A percentile compares a stretch with the other conserved stretches of the same genome.
These are phyloP conservation scores for Camellia japonica DNA, from an alignment of 148 eudicot genomes.

Conservation along the genomic window DNA sequence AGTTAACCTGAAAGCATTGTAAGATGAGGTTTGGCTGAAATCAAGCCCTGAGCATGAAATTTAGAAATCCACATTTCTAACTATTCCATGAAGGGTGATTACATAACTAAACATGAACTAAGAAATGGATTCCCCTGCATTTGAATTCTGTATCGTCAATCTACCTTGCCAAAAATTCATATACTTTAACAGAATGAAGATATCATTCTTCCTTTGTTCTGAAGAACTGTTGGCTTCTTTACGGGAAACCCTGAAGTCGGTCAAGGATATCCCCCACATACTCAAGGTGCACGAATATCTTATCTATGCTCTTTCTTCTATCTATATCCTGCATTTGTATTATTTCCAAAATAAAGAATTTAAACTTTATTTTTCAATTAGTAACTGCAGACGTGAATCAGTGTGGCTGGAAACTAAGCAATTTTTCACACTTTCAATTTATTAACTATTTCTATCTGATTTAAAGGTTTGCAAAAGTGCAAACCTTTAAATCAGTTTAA, in stretches of 20 bases:
- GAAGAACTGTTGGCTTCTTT: conserved; percentile 79
- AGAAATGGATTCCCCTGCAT: neutral
- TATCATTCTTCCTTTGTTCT: conserved; percentile 73
- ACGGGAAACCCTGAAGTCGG: conserved; percentile 75
- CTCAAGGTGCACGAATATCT: conserved; percentile 54
- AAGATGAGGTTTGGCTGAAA: conserved; percentile 1
- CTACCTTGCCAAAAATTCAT: neutral
- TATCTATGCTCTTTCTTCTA: conserved; percentile 1
- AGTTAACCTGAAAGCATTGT: neutral
- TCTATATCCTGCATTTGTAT: neutral
- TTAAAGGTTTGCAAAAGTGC: too few relatives aligned
- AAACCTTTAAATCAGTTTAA: too few relatives aligned
- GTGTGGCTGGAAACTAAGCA: too few relatives aligned
- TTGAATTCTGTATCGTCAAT: conserved; percentile 6
- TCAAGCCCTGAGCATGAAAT: neutral
- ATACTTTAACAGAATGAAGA: conserved; percentile 57
- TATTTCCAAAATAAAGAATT: neutral
- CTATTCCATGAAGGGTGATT: neutral
- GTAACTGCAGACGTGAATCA: neutral
- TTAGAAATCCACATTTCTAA: neutral
- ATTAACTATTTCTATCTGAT: too few relatives aligned
- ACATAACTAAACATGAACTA: neutral
- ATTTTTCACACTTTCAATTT: too few relatives aligned
- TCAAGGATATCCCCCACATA: conserved; percentile 83
- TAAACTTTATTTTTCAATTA: neutral